These are phyloP conservation scores for Exophiala calicioides DNA, from an alignment of 2,329 filamentous ascomycete species.

Conservation along the genomic window DNA sequence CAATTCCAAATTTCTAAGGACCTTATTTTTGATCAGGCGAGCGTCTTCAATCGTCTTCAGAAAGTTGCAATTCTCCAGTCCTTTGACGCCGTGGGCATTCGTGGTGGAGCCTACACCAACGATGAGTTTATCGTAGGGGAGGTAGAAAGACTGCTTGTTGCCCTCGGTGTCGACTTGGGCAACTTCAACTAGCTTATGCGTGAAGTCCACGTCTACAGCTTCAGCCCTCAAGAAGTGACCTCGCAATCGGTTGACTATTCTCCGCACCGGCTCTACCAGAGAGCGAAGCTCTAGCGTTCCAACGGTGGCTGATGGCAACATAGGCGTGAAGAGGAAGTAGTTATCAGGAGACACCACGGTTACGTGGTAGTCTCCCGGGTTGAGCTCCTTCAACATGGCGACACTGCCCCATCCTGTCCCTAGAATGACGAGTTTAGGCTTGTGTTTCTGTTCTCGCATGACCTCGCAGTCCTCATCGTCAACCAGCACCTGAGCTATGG, in stretches of 20 bases:
- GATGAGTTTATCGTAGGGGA: conserved; percentile 96
- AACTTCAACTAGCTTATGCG: conserved; percentile 84
- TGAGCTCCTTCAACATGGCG: conserved; percentile 83
- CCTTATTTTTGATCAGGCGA: conserved; percentile 80
- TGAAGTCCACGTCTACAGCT: conserved; percentile 89
- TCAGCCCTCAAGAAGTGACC: conserved; percentile 89
- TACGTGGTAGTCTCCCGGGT: conserved; percentile 90
- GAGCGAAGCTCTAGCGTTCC: conserved; percentile 90
- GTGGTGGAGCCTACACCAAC: conserved; percentile 87
- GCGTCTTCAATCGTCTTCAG: conserved; percentile 95
- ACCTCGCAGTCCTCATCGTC: conserved; percentile 81
- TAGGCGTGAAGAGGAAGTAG: conserved; percentile 97
- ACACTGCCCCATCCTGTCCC: conserved; percentile 96
- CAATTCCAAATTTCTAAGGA: conserved; percentile 85
- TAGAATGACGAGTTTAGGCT: conserved; percentile 88
- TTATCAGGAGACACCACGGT: conserved; percentile 93
- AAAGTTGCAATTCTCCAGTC: conserved; percentile 90
- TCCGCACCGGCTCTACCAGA: conserved; percentile 86
- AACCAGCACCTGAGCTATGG: conserved; percentile 82
- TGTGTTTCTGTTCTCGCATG: conserved; percentile 73
- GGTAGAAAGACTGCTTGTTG: conserved; percentile 78
- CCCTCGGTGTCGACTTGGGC: conserved; percentile 71
- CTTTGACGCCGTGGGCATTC: conserved; percentile 94
- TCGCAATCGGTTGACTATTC: conserved; percentile 73
- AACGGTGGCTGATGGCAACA: conserved; percentile 95